Percentiles rank a stretch among this genome's conserved stretches.
Evolutionary conservation across 768 basidiomycete genomes (phyloP).

Genomic region (Solioccasus polychromus): DNA sequence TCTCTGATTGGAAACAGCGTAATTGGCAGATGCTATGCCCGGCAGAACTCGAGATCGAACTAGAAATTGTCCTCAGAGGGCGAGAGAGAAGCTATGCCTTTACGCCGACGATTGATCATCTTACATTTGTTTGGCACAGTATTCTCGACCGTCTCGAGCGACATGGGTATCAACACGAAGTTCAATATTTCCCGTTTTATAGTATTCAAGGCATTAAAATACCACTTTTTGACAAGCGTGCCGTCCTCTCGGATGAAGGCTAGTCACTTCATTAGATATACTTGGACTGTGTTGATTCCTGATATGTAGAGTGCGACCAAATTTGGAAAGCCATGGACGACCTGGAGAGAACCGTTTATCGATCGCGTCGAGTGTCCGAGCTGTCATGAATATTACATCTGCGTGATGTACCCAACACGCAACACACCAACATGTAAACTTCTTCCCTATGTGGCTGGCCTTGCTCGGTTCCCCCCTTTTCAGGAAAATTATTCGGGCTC

Average conservation of each 20-base stretch:
- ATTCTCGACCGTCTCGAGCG: not conserved
- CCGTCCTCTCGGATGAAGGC: too few species aligned
- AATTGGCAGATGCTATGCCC: too few species aligned
- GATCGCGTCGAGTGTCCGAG: not conserved
- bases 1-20: too few species aligned
- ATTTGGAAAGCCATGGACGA: too few species aligned
- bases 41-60: too few species aligned
- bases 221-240: conserved; percentile 1
- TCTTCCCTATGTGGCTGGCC: not conserved
- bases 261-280: too few species aligned
- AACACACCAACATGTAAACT: not conserved
- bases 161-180: not conserved
- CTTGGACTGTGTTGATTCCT: too few species aligned
- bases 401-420: not conserved
- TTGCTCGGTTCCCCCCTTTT: not conserved
- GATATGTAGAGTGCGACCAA: too few species aligned
- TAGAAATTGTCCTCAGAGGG: too few species aligned
- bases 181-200: not conserved
- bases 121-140: too few species aligned
- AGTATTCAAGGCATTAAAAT: conserved; percentile 1
- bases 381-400: not conserved
- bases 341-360: not conserved
- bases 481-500: not conserved
- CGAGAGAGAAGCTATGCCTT: too few species aligned
- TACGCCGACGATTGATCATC: too few species aligned